Evolutionary conservation across 805 yeast species (phyloP), one percentile per base, ranked within the genome.

Genomic region (Wickerhamiella domercqiae): DNA sequence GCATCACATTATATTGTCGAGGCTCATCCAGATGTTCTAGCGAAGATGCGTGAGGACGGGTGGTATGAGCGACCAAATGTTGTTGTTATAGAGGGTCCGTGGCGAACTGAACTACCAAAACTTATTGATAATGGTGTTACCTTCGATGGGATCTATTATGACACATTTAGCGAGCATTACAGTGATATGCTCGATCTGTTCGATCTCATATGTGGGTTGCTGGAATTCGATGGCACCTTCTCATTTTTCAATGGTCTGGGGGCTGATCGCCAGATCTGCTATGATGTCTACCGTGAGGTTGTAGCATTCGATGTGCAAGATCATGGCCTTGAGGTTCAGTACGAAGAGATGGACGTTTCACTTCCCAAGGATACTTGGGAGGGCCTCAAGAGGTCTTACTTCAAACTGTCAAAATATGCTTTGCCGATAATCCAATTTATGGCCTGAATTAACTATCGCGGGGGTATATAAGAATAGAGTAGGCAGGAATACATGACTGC

Each of bases 161-260:
- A 86, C 55, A 87, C 97, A 0, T 86, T 78, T 55, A 79, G 93
- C 45, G 97, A 86, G 54, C 93, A 82, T 54, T 86, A 87, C 56
- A 66, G 66, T 43, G 95, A 86, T 53, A 79, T 86, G 90, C 63
- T 83, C 34, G 87, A 81, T 36, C 63, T 87, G 20, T 82, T 78
- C 52, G 95, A 87, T 57, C 53, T 68, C 9, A 66, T 81, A 4
- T 93, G 83, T 15, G 96, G 94, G 0, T 60, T 86, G 35, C 59
- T 86, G 46, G 78, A 78, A 53, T 81, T 90, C 5, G 69, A 71
- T 24, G 97, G 96, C 6, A 68, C 73, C 1, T 84, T 86, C 45
- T 82, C 94, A 4, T 86, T 84, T 53, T 86, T 86, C 67, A 87
- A 86, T 51, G 97, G 97, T 0, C 64, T 80, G 7, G 90, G 90